These are phyloP conservation scores for Bryoerythrophyllum caledonicum DNA, from an alignment of 225 moss, liverwort and hornwort genomes.

Conservation along the genomic window DNA sequence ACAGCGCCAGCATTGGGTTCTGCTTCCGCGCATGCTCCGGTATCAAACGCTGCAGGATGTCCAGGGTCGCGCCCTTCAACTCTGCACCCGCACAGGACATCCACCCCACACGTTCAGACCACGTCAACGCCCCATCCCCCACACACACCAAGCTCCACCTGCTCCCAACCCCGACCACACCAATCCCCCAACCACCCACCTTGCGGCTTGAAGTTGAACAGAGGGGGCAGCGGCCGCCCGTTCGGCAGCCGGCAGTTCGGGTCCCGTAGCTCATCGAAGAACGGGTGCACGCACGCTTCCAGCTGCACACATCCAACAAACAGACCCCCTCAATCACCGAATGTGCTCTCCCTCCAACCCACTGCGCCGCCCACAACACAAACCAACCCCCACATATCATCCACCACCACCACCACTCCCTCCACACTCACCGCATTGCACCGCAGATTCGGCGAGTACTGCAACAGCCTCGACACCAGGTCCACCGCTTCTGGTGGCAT, in stretches of 20 bases:
- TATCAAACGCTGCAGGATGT: conserved; percentile 62
- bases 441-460: conserved; percentile 95
- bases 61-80: conserved; percentile 59
- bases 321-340: conserved; percentile 1
- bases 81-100: conserved; percentile 24
- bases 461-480: conserved; percentile 88
- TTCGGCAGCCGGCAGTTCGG: conserved; percentile 92
- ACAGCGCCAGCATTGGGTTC: conserved; percentile 49
- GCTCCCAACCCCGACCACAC: not conserved
- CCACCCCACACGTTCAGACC: not conserved
- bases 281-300: conserved; percentile 98
- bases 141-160: fast-evolving
- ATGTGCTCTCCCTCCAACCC: not conserved
- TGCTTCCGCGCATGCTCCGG: conserved; percentile 64
- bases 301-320: conserved; percentile 48
- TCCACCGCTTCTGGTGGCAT: conserved; percentile 99
- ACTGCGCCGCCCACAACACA: not conserved
- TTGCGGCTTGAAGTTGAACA: conserved; percentile 99
- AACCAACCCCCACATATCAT: too few species aligned
- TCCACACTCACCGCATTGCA: conserved; percentile 73
- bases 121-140: too few species aligned
- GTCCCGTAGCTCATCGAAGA: conserved; percentile 96
- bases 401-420: not conserved
- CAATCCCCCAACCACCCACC: conserved; percentile 32
- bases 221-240: conserved; percentile 86